Conservation (phyloP, 148 eudicot genomes). For the Fallopia convolvulus region DNA sequence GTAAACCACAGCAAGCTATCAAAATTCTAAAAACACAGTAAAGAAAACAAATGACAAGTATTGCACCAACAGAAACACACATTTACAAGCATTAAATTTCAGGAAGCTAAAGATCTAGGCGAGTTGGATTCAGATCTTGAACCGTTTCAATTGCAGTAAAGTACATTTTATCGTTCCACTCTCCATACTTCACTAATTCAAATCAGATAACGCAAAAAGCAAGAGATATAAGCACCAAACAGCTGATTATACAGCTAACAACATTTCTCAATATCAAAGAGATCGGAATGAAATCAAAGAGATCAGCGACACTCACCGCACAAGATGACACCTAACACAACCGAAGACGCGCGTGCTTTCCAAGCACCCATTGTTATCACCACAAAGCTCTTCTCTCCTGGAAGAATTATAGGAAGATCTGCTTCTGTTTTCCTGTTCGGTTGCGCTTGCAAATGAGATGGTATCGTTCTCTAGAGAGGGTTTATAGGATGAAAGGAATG, state of each 20-base stretch:
- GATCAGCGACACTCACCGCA: slow-evolving; percentile 8
- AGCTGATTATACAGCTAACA: neutral
- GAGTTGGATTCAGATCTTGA: slow-evolving; percentile 1
- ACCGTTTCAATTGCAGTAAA: neutral
- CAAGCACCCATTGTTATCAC: neutral
- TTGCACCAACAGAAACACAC: neutral
- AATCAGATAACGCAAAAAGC: neutral
- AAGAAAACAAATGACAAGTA: neutral
- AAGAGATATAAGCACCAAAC: neutral
- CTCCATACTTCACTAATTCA: neutral
- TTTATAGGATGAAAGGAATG: neutral
- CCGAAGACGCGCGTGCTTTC: slow-evolving; percentile 3
- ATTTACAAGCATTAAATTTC: neutral
- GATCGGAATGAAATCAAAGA: slow-evolving; percentile 1
- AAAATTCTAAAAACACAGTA: neutral
- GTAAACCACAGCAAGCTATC: neutral
- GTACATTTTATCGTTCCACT: neutral
- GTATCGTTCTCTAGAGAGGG: neutral
- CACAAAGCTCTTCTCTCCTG: neutral
- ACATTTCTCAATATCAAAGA: neutral
- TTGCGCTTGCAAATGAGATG: neutral
- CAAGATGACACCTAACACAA: slow-evolving; percentile 9
- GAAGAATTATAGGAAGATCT: neutral
- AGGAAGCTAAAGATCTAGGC: neutral
- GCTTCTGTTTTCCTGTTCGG: neutral